A percentile compares a stretch with the other conserved stretches of the same genome.
These are phyloP conservation scores for Lepidopterella palustris DNA, from an alignment of 495 filamentous ascomycete genomes.

Conservation along the genomic window DNA sequence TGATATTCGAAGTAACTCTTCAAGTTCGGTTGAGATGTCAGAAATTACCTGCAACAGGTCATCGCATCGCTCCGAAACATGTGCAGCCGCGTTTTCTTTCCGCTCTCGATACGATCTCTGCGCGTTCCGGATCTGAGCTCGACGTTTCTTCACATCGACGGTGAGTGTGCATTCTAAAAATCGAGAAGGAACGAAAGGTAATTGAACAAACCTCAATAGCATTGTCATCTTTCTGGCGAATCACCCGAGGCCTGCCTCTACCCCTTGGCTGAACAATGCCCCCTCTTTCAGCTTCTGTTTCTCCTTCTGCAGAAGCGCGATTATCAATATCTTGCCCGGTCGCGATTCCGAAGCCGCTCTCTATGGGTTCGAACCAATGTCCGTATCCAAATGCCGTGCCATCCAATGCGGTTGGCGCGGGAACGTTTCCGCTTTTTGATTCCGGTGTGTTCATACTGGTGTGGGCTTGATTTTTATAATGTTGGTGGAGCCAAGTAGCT, in stretches of 20 bases:
- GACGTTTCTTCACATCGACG: conserved; percentile 22
- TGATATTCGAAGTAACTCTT: conserved; percentile 11
- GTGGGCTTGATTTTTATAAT: not conserved
- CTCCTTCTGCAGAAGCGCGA: not conserved
- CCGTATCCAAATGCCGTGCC: not conserved
- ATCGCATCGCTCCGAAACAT: conserved; percentile 9
- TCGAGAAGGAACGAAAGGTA: not conserved
- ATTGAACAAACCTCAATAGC: conserved; percentile 13
- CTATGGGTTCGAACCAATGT: not conserved
- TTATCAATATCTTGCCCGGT: not conserved
- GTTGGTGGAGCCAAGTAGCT: not conserved
- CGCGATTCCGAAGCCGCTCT: not conserved
- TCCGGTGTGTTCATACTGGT: not conserved
- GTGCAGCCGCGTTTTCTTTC: conserved; percentile 15
- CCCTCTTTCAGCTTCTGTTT: not conserved
- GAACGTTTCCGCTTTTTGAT: not conserved
- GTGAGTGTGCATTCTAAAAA: not conserved
- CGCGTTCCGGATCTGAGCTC: conserved; percentile 24
- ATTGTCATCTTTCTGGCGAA: conserved; percentile 6
- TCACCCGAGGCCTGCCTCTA: conserved; percentile 20
- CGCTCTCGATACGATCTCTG: conserved; percentile 22
- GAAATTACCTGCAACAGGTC: conserved; percentile 17
- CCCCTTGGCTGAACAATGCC: not conserved
- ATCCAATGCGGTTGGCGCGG: not conserved
- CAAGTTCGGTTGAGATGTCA: conserved; percentile 17